phyloP scores from a whole-genome alignment of 306 rosid genomes.

The Vigna hirtella region DNA sequence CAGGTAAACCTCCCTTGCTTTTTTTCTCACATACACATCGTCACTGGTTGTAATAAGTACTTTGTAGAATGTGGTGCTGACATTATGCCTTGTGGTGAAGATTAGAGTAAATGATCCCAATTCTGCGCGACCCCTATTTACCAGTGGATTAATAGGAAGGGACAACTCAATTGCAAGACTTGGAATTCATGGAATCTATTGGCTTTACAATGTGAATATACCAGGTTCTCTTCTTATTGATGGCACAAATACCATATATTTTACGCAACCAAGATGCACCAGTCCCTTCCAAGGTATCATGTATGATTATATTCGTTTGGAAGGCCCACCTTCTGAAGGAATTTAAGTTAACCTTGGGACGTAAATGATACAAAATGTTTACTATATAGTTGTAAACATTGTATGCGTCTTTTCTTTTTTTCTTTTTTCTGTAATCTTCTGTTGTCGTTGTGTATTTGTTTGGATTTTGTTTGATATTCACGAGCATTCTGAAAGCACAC shows the following conservation, averaged over 20 bases:
- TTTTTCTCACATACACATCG: not conserved
- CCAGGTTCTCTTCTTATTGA: slow-evolving; percentile 45
- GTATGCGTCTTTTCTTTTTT: not conserved
- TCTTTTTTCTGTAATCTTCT: not conserved
- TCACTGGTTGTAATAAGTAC: slow-evolving; percentile 21
- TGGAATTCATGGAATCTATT: slow-evolving; percentile 78
- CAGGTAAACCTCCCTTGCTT: slow-evolving; percentile 56
- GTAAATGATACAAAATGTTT: slow-evolving; percentile 11
- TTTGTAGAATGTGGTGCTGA: slow-evolving; percentile 29
- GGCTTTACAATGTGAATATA: slow-evolving; percentile 62
- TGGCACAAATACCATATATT: slow-evolving; percentile 66
- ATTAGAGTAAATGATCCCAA: slow-evolving; percentile 65
- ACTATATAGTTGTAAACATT: not conserved
- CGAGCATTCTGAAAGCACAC: slow-evolving; percentile 9
- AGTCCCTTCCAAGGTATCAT: slow-evolving; percentile 62
- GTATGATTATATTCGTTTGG: slow-evolving; percentile 86
- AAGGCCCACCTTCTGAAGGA: slow-evolving; percentile 66
- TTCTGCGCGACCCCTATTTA: slow-evolving; percentile 47
- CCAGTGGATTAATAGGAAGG: slow-evolving; percentile 68
- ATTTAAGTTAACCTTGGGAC: slow-evolving; percentile 32
- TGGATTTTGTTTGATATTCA: slow-evolving; percentile 3
- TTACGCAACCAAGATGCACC: slow-evolving; percentile 62
- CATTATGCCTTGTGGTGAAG: slow-evolving; percentile 35
- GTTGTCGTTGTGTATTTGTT: not conserved
- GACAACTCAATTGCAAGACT: slow-evolving; percentile 86